These are phyloP conservation scores for Arctostaphylos glauca DNA, from an alignment of 148 eudicot species.

Conservation along the genomic window DNA sequence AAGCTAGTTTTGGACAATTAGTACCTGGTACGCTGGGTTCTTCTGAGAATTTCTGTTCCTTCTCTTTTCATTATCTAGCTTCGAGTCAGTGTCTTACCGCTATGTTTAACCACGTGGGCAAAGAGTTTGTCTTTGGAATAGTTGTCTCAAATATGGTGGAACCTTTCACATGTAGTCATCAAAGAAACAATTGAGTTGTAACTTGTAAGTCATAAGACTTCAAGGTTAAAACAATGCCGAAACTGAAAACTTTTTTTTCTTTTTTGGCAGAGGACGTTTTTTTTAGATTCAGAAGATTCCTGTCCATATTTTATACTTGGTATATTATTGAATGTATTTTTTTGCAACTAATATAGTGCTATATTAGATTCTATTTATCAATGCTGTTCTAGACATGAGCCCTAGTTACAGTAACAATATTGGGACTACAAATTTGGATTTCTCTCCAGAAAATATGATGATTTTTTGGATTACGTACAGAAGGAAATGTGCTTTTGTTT, in stretches of 20 bases:
- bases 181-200: not conserved
- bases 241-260: not conserved
- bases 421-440: not conserved
- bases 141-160: not conserved
- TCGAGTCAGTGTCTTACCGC: not conserved
- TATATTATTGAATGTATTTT: not conserved
- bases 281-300: not conserved
- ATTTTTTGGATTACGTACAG: not conserved
- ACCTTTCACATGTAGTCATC: not conserved
- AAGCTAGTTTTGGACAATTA: not conserved
- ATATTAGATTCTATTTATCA: not conserved
- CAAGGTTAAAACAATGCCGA: not conserved
- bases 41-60: no score
- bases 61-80: not conserved
- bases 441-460: not conserved
- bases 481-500: constrained; percentile 8
- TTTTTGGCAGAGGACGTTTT: not conserved
- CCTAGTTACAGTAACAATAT: not conserved
- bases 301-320: not conserved
- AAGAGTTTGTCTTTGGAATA: not conserved
- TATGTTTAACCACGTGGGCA: not conserved
- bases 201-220: not conserved
- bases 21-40: not conserved
- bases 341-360: not conserved
- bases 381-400: not conserved